These are phyloP conservation scores for Calendula officinalis DNA, from an alignment of 129 eudicot genomes.

Conservation along the genomic window DNA sequence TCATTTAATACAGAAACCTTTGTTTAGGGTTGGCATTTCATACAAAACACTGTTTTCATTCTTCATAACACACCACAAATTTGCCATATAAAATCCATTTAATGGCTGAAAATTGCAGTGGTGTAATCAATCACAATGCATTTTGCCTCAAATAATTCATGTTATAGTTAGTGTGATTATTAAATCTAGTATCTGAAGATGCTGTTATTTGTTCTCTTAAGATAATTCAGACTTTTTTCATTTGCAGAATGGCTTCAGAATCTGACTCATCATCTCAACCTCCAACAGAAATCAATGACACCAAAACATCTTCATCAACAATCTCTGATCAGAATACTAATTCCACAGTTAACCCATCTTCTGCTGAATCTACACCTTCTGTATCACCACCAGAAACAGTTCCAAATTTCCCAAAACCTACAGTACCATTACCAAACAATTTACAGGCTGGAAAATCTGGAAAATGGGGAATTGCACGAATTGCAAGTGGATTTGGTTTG, in stretches of 20 bases:
- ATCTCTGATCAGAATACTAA: slow-evolving; percentile 27
- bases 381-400: slow-evolving; percentile 50
- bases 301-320: slow-evolving; percentile 30
- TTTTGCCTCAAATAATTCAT: background rate
- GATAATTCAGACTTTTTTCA: slow-evolving; percentile 11
- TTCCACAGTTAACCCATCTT: slow-evolving; percentile 33
- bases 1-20: background rate
- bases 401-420: slow-evolving; percentile 41
- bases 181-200: slow-evolving; percentile 1
- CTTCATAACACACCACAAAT: slow-evolving; percentile 1
- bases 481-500: slow-evolving; percentile 65
- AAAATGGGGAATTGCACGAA: slow-evolving; percentile 60
- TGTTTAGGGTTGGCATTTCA: slow-evolving; percentile 10
- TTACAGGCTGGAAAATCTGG: slow-evolving; percentile 44
- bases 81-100: background rate
- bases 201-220: background rate
- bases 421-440: slow-evolving; percentile 33
- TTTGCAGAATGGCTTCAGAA: slow-evolving; percentile 69
- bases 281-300: slow-evolving; percentile 38
- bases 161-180: background rate
- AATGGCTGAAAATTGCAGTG: background rate
- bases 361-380: slow-evolving; percentile 38
- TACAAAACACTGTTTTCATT: slow-evolving; percentile 1
- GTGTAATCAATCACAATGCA: slow-evolving; percentile 1
- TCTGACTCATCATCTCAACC: slow-evolving; percentile 37